Base-by-base conservation (phyloP, 2,329 filamentous ascomycete species). In the Podosphaera leucotricha region DNA sequence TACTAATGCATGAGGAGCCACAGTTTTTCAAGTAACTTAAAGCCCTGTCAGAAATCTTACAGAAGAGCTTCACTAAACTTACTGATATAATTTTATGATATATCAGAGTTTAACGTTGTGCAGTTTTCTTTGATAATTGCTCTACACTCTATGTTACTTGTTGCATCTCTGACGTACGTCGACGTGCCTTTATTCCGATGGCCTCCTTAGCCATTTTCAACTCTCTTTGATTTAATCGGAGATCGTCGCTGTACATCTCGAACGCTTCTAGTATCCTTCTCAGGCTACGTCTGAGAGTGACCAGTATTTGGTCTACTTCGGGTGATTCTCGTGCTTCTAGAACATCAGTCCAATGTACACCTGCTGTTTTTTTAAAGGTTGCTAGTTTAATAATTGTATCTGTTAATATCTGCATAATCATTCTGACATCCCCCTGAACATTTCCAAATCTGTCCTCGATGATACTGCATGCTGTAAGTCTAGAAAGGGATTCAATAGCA, bases 371-470 rank as follows among this genome's bases (percentile, higher is more conserved):
- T 50, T 75, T 67, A 55, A 92, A 84, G 1, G 57, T 62, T 54
- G 92, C 78, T 2, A 93, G 63, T 50, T 74, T 74, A 44, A 64
- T 68, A 45, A 85, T 75, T 0, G 80, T 75, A 0, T 59, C 53
- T 0, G 82, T 86, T 48, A 92, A 72, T 1, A 75, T 72, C 40
- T 78, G 72, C 43, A 94, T 72, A 46, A 92, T 77, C 41, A 62
- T 63, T 1, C 80, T 73, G 2, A 95, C 75, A 50, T 90, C 81
- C 38, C 75, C 68, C 51, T 92, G 79, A n/a, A 92, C 87, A 52
- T 82, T 80, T 13, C 87, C 87, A 55, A 76, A 90, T 40, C 70
- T 70, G 57, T 95, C 87, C 59, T 95, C 86, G 2, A 66, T 64
- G 44, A 94, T 62, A 59, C 80, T 87, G 48, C 71, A 71, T 3